Conservation (phyloP, 2,329 filamentous ascomycete species). For the Aulographum hederae region DNA sequence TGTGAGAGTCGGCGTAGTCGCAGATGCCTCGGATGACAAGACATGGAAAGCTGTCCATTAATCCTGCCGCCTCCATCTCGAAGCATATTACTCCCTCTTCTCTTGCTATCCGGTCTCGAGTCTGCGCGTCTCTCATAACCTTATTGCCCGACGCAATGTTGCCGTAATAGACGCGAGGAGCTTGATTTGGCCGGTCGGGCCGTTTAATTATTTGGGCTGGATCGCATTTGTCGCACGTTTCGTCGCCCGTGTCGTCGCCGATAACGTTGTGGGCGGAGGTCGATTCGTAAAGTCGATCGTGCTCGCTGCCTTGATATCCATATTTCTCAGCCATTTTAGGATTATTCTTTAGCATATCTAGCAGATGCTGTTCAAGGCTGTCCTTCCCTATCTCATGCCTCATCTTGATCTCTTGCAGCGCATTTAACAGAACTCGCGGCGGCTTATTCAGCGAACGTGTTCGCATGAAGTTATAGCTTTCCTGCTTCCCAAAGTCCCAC, state of each 20-base stretch:
- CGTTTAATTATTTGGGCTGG: neutral
- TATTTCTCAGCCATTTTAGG: neutral
- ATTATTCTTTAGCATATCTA: neutral
- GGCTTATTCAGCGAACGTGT: slow-evolving; percentile 7
- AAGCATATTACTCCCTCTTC: slow-evolving; percentile 12
- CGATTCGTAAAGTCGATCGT: neutral
- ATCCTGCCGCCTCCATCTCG: slow-evolving; percentile 11
- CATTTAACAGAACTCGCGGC: slow-evolving; percentile 1
- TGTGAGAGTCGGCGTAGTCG: slow-evolving; percentile 10
- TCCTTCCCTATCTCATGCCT: too few species aligned
- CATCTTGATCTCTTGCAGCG: too few species aligned
- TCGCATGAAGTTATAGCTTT: slow-evolving; percentile 4
- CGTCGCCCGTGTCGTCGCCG: neutral
- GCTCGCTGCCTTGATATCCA: neutral
- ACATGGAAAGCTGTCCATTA: slow-evolving; percentile 11
- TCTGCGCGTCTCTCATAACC: neutral
- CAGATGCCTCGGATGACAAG: slow-evolving; percentile 10
- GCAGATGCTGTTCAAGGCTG: too few species aligned
- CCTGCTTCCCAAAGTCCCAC: slow-evolving; percentile 9
- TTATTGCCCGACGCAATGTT: slow-evolving; percentile 21
- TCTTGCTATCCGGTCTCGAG: slow-evolving; percentile 17
- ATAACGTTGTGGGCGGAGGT: neutral
- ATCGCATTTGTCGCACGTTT: neutral
- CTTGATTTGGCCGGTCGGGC: slow-evolving; percentile 2
- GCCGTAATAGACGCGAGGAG: slow-evolving; percentile 19